Conservation (phyloP, 805 yeast species). For the Wickerhamiella azyma region DNA sequence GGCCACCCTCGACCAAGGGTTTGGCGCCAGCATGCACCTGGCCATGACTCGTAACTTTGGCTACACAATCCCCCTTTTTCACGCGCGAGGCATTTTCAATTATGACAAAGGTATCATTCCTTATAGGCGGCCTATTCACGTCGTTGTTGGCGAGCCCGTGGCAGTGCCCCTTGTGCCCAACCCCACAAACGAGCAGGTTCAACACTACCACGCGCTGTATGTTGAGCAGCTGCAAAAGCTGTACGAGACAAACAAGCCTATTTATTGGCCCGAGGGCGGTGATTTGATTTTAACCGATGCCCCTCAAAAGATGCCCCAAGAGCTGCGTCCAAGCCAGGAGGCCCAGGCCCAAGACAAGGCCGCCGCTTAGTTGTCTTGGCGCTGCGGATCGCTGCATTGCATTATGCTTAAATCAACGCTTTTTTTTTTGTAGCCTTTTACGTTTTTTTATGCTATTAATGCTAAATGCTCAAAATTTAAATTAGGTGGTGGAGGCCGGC, state of each 20-base stretch:
- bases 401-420: too few species aligned
- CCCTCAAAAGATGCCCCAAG: too few species aligned
- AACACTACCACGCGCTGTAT: constrained; percentile 57
- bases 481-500: not conserved
- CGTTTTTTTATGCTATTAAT: too few species aligned
- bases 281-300: not conserved
- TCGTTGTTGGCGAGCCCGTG: constrained; percentile 38
- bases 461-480: not conserved
- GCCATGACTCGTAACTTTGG: constrained; percentile 61
- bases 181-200: constrained; percentile 12
- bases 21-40: constrained; percentile 34
- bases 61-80: constrained; percentile 81
- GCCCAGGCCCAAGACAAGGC: too few species aligned
- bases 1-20: constrained; percentile 29
- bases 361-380: too few species aligned
- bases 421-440: too few species aligned
- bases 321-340: too few species aligned
- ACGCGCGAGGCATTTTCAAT: constrained; percentile 84
- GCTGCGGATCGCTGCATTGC: too few species aligned
- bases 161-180: constrained; percentile 19
- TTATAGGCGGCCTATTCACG: constrained; percentile 61
- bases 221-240: constrained; percentile 47
- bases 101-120: constrained; percentile 88
- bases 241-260: constrained; percentile 49
- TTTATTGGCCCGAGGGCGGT: constrained; percentile 9